Evolutionary conservation across 257 asterid genomes (phyloP).

Genomic region (Prunella vulgaris): DNA sequence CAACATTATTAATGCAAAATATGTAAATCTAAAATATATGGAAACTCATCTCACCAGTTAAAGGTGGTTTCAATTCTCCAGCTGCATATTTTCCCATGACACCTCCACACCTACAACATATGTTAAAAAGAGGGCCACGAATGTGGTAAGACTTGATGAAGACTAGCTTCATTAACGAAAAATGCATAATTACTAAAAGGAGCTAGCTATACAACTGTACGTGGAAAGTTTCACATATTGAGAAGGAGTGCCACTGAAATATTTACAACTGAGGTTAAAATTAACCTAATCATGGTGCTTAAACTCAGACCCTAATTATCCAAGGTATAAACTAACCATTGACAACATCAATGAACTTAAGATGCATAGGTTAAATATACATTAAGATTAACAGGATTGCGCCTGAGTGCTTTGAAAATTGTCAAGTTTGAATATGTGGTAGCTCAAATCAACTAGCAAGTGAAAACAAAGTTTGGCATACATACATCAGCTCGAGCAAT

Average conservation of each 20-base stretch:
- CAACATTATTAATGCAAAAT: constrained; percentile 6
- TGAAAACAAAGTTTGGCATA: too few relatives aligned
- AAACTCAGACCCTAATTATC: constrained; percentile 6
- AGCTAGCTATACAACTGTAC: constrained; percentile 3
- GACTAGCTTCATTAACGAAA: background rate
- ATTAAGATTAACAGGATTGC: too few relatives aligned
- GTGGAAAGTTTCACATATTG: background rate
- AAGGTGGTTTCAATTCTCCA: constrained; percentile 96
- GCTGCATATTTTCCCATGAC: constrained; percentile 99
- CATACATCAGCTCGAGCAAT: too few relatives aligned
- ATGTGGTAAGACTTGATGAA: background rate
- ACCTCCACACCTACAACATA: constrained; percentile 87
- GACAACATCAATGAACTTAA: too few relatives aligned
- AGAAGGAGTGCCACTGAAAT: background rate
- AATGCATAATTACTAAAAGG: background rate
- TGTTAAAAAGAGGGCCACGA: constrained; percentile 20
- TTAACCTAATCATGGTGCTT: background rate
- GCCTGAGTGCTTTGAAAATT: too few relatives aligned
- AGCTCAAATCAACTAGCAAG: too few relatives aligned
- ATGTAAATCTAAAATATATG: background rate
- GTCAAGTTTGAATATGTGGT: too few relatives aligned
- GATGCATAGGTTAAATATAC: too few relatives aligned
- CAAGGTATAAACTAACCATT: background rate
- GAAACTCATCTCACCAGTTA: constrained; percentile 60
- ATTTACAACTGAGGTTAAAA: too few relatives aligned